Percentiles rank a stretch among this genome's conserved stretches.
Conservation (phyloP, 2,329 filamentous ascomycete species). For the Septoria linicola region DNA sequence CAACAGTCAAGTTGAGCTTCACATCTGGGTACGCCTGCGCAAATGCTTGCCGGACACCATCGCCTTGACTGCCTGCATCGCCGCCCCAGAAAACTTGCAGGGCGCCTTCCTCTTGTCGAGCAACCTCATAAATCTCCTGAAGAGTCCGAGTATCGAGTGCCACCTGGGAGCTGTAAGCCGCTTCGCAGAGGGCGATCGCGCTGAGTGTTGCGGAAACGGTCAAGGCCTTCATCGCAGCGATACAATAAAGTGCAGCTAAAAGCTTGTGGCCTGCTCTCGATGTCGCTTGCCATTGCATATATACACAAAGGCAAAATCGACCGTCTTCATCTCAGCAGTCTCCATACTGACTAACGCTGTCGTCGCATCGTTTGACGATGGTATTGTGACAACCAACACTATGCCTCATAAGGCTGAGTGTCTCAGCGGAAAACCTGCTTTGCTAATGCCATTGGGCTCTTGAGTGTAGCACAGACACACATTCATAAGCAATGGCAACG, state of each 20-base stretch:
- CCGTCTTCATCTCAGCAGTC: too few species aligned
- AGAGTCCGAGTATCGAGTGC: slow-evolving; percentile 48
- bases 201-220: slow-evolving; percentile 1
- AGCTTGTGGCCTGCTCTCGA: neutral
- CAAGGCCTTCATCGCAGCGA: neutral
- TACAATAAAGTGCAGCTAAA: neutral
- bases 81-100: slow-evolving; percentile 49
- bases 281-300: neutral
- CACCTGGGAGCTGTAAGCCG: slow-evolving; percentile 11
- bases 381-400: too few species aligned
- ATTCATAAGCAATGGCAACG: neutral
- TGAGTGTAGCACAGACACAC: neutral
- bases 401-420: neutral
- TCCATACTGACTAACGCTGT: too few species aligned
- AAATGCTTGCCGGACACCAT: slow-evolving; percentile 46
- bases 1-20: slow-evolving; percentile 55
- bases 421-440: neutral
- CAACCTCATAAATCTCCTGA: slow-evolving; percentile 53
- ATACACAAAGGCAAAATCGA: too few species aligned
- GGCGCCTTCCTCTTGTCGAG: slow-evolving; percentile 48
- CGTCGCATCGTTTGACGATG: too few species aligned
- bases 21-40: slow-evolving; percentile 52
- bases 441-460: neutral
- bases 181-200: neutral
- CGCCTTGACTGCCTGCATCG: slow-evolving; percentile 36